Percentiles rank a stretch among this genome's conserved stretches.
These are phyloP conservation scores for Hypoxylon fragiforme DNA, from an alignment of 495 filamentous ascomycete genomes.

Conservation along the genomic window DNA sequence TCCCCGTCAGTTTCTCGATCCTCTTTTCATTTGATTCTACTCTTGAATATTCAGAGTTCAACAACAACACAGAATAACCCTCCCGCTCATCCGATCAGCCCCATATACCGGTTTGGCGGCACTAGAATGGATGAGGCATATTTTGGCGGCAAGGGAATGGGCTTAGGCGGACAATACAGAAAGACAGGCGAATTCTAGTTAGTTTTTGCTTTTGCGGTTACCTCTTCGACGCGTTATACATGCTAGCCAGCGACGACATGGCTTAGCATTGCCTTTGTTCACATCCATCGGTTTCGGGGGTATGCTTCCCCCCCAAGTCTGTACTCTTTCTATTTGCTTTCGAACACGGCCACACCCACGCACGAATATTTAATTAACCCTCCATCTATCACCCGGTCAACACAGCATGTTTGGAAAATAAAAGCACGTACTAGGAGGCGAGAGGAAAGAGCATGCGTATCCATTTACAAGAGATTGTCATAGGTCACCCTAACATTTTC, in stretches of 20 bases:
- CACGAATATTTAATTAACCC: conserved; percentile 28
- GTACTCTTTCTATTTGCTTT: conserved; percentile 12
- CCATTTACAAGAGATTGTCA: conserved; percentile 29
- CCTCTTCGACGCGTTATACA: too few species aligned
- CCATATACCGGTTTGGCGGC: conserved; percentile 3
- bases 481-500: conserved; percentile 28
- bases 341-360: conserved; percentile 9
- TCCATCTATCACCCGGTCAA: conserved; percentile 2
- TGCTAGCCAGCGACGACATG: conserved; percentile 1
- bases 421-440: conserved; percentile 11
- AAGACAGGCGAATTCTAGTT: too few species aligned
- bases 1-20: conserved; percentile 2
- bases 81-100: too few species aligned
- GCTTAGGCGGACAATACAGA: conserved; percentile 17
- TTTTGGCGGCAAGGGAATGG: conserved; percentile 18
- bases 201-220: too few species aligned
- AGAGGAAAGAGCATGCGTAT: conserved; percentile 11
- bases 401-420: conserved; percentile 22
- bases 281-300: conserved; percentile 15
- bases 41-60: too few species aligned
- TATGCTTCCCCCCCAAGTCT: conserved; percentile 18
- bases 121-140: conserved; percentile 20
- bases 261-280: conserved; percentile 20
- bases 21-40: conserved; percentile 12
- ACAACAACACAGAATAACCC: too few species aligned